Percentiles rank a stretch among this genome's conserved stretches.
phyloP scores from a whole-genome alignment of 2,329 filamentous ascomycete genomes.

The Aspergillus neotritici region DNA sequence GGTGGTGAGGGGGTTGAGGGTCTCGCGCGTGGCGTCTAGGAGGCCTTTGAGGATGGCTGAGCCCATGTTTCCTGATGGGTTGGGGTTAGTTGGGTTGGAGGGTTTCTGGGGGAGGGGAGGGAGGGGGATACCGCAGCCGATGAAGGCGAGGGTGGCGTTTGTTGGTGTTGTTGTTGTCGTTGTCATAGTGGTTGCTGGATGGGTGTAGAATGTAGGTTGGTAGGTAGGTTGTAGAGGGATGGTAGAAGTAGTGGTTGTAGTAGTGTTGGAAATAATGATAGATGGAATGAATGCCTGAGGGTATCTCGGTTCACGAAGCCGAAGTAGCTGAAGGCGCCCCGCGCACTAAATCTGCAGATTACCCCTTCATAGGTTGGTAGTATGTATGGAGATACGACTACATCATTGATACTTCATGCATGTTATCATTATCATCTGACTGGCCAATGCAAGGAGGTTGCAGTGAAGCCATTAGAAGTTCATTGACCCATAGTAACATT shows the following conservation, averaged over 20 bases:
- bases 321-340: too few species aligned
- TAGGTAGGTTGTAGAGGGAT: background rate
- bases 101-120: background rate
- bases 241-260: background rate
- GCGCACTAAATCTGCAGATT: too few species aligned
- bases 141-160: conserved; percentile 11
- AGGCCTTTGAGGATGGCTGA: conserved; percentile 33
- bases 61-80: conserved; percentile 34
- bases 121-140: conserved; percentile 14
- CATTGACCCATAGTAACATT: too few species aligned
- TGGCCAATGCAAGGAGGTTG: too few species aligned
- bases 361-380: too few species aligned
- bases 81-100: background rate
- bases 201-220: background rate
- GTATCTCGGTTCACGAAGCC: too few species aligned
- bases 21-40: conserved; percentile 20
- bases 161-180: conserved; percentile 4
- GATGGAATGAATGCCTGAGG: too few species aligned
- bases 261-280: background rate
- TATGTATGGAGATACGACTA: too few species aligned
- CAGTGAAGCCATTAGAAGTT: too few species aligned
- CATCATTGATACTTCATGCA: too few species aligned
- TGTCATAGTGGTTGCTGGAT: too few species aligned
- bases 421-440: too few species aligned
- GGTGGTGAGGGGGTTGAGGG: background rate